Base-by-base conservation (phyloP, 164 flowering plant species). In the Berberis thunbergii region DNA sequence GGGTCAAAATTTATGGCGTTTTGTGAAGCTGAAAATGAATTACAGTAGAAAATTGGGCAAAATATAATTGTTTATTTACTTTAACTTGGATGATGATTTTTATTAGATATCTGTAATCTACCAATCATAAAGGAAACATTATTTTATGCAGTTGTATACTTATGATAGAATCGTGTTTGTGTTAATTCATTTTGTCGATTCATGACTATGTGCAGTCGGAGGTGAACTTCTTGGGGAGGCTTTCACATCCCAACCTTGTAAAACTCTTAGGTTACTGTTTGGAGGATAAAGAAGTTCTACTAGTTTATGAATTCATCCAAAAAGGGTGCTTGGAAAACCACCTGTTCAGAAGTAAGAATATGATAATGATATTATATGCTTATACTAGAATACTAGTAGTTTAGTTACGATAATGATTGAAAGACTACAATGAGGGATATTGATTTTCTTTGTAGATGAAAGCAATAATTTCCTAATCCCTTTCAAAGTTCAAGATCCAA, bases 281-380 rank as follows among this genome's bases (percentile, higher is more conserved):
- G 77, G 88, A 84, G 56, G 88, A 79, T 48, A 67, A 67, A 10
- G 89, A 86, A 64, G 83, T 90, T 26, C 79, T 88, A 2, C 88
- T 90, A 2, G 84, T 83, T 2, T 90, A 90, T 52, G 97, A 90
- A 63, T 90, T 72, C 78, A 83, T 90, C 95, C 88, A 77, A 60
- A 88, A 73, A 48, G 96, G 96, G 26, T 86, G 96, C 78, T 77
- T 91, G 76, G 92, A 91, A 63, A 86, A 91, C 76, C 97, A 91
- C 73, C 83, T 91, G 40, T 91, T 88, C 69, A 78, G 89, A 78
- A 83, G 96, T 91, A 86, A 82, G 88, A 43, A 13, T 45, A 46
- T 13, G 41, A 39, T 40, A 7, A 57, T 5, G 1, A 57, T 49
- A 6, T 6, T 49, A 49, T 26, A 26, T 49, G 11, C 52, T 6